Conservation (phyloP, 208 protist species). For the Crithidia brevicula region DNA sequence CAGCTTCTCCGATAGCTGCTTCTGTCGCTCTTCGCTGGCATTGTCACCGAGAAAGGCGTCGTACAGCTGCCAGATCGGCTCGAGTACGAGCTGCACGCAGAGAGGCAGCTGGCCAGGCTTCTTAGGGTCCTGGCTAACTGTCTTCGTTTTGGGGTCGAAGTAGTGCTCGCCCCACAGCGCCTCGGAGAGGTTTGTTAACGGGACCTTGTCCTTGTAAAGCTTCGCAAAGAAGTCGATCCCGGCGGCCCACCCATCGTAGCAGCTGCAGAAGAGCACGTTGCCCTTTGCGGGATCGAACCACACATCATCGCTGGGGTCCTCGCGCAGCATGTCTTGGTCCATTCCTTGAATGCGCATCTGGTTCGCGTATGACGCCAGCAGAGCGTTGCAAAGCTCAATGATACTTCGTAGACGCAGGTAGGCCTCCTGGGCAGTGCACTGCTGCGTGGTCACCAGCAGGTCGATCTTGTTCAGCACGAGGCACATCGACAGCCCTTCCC, state of each 20-base stretch:
- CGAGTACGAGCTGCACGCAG: slow-evolving; percentile 97
- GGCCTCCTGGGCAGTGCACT: slow-evolving; percentile 89
- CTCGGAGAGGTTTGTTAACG: slow-evolving; percentile 61
- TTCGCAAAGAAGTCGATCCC: slow-evolving; percentile 89
- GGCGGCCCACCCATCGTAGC: slow-evolving; percentile 94
- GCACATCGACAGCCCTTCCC: slow-evolving; percentile 94
- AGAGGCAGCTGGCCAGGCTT: slow-evolving; percentile 88
- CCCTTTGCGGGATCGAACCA: slow-evolving; percentile 97
- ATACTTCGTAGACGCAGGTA: slow-evolving; percentile 94
- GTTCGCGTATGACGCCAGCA: slow-evolving; percentile 82
- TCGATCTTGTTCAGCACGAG: slow-evolving; percentile 99
- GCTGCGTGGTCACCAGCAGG: slow-evolving; percentile 94
- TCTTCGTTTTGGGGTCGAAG: slow-evolving; percentile 95
- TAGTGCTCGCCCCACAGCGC: slow-evolving; percentile 98
- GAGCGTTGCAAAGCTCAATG: slow-evolving; percentile 94
- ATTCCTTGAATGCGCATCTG: slow-evolving; percentile 82
- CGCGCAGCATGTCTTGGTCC: slow-evolving; percentile 80
- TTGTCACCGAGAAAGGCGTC: slow-evolving; percentile 67
- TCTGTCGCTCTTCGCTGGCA: slow-evolving; percentile 83
- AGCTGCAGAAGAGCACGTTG: slow-evolving; percentile 98
- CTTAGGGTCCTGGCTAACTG: slow-evolving; percentile 66
- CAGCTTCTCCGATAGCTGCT: slow-evolving; percentile 64
- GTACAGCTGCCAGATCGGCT: slow-evolving; percentile 97
- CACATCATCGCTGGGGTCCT: slow-evolving; percentile 88
- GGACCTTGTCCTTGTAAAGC: slow-evolving; percentile 93